Evolutionary conservation across 2,329 filamentous ascomycete species (phyloP), one percentile per base, ranked within the genome.

Genomic region (Massarina eburnea): DNA sequence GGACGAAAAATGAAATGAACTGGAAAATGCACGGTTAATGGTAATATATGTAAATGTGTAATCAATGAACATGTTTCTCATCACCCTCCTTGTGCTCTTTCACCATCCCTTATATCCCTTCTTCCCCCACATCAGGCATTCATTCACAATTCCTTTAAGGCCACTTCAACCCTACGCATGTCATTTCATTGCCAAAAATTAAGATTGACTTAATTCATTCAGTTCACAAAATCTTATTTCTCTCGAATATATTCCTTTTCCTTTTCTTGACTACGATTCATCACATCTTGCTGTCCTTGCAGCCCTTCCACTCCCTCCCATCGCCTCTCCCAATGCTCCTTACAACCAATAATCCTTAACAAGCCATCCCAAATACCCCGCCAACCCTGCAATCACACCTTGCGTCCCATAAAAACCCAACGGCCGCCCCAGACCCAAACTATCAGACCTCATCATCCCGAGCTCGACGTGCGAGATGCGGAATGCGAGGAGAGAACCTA

Each of bases 391-490:
- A 30, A 71, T 46, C 14, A 64, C 48, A 17, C 51, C 50, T 49
- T 70, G 64, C 3, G 63, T 66, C 2, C 67, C 67, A 43, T 58
- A 62, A 45, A 55, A 66, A 3, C 66, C 67, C 4, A 63, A 17
- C 15, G 50, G 38, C 9, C 67, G 51, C 7, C 67, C 67, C 7
- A 41, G 10, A 1, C 60, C 66, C 19, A 33, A 17, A 2, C 50
- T 43, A 8, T 60, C 53, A 22, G 66, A 52, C 3, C 47, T 40
- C 42, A 58, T 59, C 24, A 76, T 32, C 0, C 73, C 73, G 9
- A 72, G 41, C 45, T 76, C 73, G 24, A 57, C 60, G 52, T 76
- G 72, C 15, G 60, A 44, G 14, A 76, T 55, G 33, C 73, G 65
- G 20, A 71, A 44, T 18, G 67, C 65, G n/a, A 75, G 57, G 32